Evolutionary conservation across 2,329 filamentous ascomycete genomes (phyloP).

Genomic region (Fusarium sp.): DNA sequence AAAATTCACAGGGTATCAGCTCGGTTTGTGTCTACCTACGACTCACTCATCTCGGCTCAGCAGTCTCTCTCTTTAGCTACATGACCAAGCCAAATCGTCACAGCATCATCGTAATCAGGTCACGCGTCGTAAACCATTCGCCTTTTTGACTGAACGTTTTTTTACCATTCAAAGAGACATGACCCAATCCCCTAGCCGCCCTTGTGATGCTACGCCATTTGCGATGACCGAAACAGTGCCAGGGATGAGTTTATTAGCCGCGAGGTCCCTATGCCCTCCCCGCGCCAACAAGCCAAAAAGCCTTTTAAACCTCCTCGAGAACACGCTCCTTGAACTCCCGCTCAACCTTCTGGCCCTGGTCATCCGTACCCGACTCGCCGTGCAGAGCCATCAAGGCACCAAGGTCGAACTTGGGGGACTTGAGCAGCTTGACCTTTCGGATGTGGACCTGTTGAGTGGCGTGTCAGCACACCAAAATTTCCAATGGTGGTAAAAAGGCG

Average conservation of each 20-base stretch:
- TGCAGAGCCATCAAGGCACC: conserved; percentile 96
- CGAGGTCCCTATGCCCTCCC: conserved; percentile 48
- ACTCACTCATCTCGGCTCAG: conserved; percentile 23
- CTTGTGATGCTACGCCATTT: conserved; percentile 59
- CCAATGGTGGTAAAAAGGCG: not conserved
- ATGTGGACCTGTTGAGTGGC: conserved; percentile 83
- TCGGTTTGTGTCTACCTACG: conserved; percentile 30
- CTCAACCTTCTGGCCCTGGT: conserved; percentile 98
- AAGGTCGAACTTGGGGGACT: conserved; percentile 98
- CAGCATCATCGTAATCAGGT: conserved; percentile 20
- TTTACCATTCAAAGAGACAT: conserved; percentile 54
- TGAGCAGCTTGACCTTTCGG: conserved; percentile 99
- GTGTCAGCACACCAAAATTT: conserved; percentile 5
- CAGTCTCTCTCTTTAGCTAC: conserved; percentile 5
- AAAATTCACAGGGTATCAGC: conserved; percentile 17
- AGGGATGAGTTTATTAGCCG: conserved; percentile 50
- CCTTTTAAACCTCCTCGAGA: conserved; percentile 88
- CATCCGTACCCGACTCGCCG: conserved; percentile 95
- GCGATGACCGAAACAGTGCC: conserved; percentile 57
- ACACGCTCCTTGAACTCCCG: conserved; percentile 99
- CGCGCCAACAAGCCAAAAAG: conserved; percentile 47
- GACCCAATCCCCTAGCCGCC: conserved; percentile 56
- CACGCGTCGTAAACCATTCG: conserved; percentile 36
- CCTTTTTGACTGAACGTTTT: conserved; percentile 46
- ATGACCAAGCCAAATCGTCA: conserved; percentile 28